Conservation (phyloP, 2,329 filamentous ascomycete species). For the Xylariaceae sp. region DNA sequence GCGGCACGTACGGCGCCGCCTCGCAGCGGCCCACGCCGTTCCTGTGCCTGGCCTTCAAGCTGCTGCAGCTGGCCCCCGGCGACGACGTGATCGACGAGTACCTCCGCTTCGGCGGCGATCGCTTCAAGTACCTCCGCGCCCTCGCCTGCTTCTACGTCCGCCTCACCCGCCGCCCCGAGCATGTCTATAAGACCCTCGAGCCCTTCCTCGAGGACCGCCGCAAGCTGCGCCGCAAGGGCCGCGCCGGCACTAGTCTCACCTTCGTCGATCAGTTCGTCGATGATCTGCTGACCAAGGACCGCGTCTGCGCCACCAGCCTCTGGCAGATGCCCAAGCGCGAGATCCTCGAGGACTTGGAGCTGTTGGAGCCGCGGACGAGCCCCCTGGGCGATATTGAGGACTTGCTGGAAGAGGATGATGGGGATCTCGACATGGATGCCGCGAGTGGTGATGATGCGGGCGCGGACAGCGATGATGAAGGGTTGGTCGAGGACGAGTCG, state of each 20-base stretch:
- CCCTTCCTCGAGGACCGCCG: constrained; percentile 79
- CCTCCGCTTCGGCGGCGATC: constrained; percentile 71
- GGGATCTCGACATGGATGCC: constrained; percentile 28
- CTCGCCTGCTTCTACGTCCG: constrained; percentile 93
- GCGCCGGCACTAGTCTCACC: constrained; percentile 75
- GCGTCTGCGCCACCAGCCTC: constrained; percentile 87
- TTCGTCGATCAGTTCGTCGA: constrained; percentile 93
- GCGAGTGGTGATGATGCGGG: constrained; percentile 18
- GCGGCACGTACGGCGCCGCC: constrained; percentile 80
- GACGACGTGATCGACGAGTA: constrained; percentile 81
- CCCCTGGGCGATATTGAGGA: constrained; percentile 79
- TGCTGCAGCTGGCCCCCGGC: constrained; percentile 83
- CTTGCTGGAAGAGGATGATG: constrained; percentile 58
- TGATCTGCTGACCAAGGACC: constrained; percentile 83
- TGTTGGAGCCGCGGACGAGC: constrained; percentile 83
- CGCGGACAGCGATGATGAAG: constrained; percentile 21
- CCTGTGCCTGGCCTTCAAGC: constrained; percentile 90
- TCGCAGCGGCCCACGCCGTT: constrained; percentile 90
- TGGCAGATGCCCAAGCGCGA: constrained; percentile 88
- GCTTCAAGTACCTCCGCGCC: constrained; percentile 86
- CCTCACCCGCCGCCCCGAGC: constrained; percentile 78
- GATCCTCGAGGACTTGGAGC: constrained; percentile 83
- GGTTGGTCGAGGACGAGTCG: constrained; percentile 15
- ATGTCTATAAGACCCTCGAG: constrained; percentile 80
- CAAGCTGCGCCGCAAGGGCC: constrained; percentile 78